Evolutionary conservation across 768 basidiomycete genomes (phyloP).

Genomic region (Mycena alexandri): DNA sequence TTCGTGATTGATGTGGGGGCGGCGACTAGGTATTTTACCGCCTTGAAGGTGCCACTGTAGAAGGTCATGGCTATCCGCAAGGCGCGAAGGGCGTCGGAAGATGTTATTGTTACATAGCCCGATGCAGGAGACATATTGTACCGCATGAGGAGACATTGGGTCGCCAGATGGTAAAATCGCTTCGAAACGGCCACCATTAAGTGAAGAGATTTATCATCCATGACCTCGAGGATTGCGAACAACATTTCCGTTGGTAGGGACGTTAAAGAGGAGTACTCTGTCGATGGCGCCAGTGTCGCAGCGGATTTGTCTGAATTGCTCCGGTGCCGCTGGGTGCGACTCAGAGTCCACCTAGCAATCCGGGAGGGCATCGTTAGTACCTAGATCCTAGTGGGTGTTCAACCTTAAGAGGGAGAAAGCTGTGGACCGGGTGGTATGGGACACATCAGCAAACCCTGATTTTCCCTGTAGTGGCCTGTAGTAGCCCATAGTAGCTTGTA

Average conservation of each 20-base stretch:
- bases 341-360: constrained; percentile 15
- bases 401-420: too few relatives aligned
- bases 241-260: constrained; percentile 28
- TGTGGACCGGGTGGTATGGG: too few relatives aligned
- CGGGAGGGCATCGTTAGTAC: constrained; percentile 13
- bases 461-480: too few relatives aligned
- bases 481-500: too few relatives aligned
- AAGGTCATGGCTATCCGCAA: constrained; percentile 27
- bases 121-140: constrained; percentile 1
- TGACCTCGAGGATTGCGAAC: constrained; percentile 6
- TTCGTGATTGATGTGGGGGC: neutral
- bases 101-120: neutral
- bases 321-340: neutral
- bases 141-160: constrained; percentile 12
- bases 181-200: constrained; percentile 18
- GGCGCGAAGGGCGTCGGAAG: constrained; percentile 27
- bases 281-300: neutral
- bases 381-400: too few relatives aligned
- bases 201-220: constrained; percentile 30
- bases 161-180: constrained; percentile 24
- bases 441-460: too few relatives aligned
- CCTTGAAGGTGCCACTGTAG: neutral
- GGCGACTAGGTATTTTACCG: neutral
- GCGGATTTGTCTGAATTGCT: too few relatives aligned
- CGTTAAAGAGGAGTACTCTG: neutral